Percentiles rank a stretch among this genome's conserved stretches.
These are phyloP conservation scores for Amanita rubescens DNA, from an alignment of 768 basidiomycete species.

Conservation along the genomic window DNA sequence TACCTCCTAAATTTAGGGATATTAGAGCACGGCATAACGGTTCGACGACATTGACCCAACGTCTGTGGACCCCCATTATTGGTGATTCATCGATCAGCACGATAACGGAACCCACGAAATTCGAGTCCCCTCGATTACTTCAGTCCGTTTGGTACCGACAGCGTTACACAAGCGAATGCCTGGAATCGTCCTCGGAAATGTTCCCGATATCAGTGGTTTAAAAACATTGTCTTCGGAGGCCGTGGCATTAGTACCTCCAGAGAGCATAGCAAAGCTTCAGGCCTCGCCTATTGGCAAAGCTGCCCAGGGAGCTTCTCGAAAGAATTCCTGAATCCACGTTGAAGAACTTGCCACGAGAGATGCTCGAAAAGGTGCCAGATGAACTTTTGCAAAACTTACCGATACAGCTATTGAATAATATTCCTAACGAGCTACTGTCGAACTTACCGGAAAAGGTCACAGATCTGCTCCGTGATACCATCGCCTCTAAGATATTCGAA, in stretches of 20 bases:
- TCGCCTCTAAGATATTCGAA: background rate
- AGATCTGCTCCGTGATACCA: background rate
- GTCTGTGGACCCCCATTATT: too few relatives aligned
- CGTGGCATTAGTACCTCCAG: background rate
- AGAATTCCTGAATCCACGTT: background rate
- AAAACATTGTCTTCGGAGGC: background rate
- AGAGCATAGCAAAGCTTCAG: background rate
- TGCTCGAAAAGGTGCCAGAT: background rate
- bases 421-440: background rate
- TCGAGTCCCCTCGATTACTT: background rate
- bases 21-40: background rate
- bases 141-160: background rate
- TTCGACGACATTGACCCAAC: too few relatives aligned
- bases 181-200: background rate
- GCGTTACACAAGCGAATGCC: background rate
- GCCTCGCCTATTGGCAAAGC: background rate
- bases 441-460: background rate
- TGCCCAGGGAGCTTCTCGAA: background rate
- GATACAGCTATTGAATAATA: background rate
- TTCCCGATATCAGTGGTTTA: background rate
- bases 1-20: background rate
- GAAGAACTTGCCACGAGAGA: background rate
- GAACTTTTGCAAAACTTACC: background rate
- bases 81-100: background rate
- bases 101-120: background rate